phyloP scores from a whole-genome alignment of 257 asterid species.

The Anisodus tanguticus region DNA sequence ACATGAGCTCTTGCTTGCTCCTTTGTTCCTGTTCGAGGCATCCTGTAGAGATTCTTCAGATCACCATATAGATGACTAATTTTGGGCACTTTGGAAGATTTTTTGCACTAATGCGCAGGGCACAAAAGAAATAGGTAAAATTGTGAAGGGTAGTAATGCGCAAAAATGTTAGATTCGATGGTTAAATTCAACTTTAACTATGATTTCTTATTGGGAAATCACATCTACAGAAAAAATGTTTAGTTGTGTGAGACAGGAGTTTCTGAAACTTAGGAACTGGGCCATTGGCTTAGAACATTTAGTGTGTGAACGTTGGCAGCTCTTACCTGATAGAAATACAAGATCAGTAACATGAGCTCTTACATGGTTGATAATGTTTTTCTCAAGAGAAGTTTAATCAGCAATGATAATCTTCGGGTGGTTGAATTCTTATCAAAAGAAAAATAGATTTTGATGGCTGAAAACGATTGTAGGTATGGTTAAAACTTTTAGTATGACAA shows the following conservation, averaged over 20 bases:
- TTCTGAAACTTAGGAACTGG: not conserved
- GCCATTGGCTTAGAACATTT: not conserved
- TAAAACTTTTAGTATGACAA: not conserved
- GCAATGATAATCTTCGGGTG: not conserved
- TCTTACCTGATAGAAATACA: not conserved
- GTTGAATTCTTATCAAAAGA: not conserved
- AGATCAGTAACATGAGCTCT: not conserved
- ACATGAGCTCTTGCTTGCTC: too few relatives aligned
- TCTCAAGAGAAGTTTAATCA: not conserved
- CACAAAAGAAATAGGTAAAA: not conserved
- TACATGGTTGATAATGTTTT: not conserved
- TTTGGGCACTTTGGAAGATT: not conserved
- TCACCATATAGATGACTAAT: not conserved
- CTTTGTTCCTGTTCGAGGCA: too few relatives aligned
- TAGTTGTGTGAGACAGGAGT: not conserved
- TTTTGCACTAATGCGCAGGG: not conserved
- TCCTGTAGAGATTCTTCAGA: not conserved
- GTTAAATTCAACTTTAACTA: not conserved
- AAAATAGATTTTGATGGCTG: not conserved
- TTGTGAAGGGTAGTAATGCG: not conserved
- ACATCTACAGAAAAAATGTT: not conserved
- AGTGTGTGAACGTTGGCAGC: not conserved
- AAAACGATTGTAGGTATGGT: not conserved
- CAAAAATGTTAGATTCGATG: not conserved
- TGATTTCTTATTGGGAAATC: not conserved